Percentiles rank a stretch among this genome's conserved stretches.
Evolutionary conservation across 805 yeast species (phyloP).

Genomic region (Schizosaccharomyces japonicus): DNA sequence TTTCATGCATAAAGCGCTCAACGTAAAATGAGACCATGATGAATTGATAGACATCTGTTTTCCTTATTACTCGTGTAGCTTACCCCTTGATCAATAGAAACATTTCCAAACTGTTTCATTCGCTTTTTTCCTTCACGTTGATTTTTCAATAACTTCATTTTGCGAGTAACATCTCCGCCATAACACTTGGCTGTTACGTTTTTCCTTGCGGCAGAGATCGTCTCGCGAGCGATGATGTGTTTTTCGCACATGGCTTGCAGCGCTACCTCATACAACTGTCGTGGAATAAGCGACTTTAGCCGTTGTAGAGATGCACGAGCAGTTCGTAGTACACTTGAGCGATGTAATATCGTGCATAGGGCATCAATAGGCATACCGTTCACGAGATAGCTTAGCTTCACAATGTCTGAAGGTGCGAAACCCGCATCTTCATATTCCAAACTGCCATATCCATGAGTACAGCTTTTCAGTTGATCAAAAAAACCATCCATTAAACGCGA

Average conservation of each 20-base stretch:
- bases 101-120: slow-evolving; percentile 57
- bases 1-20: no score
- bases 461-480: slow-evolving; percentile 76
- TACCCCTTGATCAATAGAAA: slow-evolving; percentile 23
- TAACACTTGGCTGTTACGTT: slow-evolving; percentile 86
- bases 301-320: slow-evolving; percentile 68
- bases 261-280: slow-evolving; percentile 75
- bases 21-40: no score
- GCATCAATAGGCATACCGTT: slow-evolving; percentile 85
- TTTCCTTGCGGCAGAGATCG: slow-evolving; percentile 77
- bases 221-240: slow-evolving; percentile 69
- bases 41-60: no score
- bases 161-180: slow-evolving; percentile 76
- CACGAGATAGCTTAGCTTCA: slow-evolving; percentile 67
- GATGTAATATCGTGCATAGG: slow-evolving; percentile 70
- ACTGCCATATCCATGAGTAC: slow-evolving; percentile 80
- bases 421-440: slow-evolving; percentile 89
- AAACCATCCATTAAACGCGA: slow-evolving; percentile 85
- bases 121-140: slow-evolving; percentile 87
- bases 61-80: no score
- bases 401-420: slow-evolving; percentile 52
- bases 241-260: slow-evolving; percentile 72
- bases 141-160: slow-evolving; percentile 63
- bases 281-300: slow-evolving; percentile 53
- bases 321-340: slow-evolving; percentile 41